Evolutionary conservation across 768 basidiomycete species (phyloP), one percentile per base, ranked within the genome.

Genomic region (Mrakia frigida): DNA sequence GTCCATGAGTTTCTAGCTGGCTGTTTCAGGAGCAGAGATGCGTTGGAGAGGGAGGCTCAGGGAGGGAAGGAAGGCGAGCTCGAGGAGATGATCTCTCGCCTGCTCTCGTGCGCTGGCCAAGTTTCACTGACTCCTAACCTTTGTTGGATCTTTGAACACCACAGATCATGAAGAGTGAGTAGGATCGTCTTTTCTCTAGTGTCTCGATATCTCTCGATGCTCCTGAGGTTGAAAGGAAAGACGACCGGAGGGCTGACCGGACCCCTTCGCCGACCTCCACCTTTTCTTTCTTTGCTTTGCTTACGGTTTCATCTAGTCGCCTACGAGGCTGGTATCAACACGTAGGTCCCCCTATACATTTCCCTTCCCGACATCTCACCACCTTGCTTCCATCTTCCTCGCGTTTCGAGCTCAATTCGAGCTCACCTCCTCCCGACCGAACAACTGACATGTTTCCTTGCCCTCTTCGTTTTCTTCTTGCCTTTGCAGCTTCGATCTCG

Each of bases 401-500:
- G n/a, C n/a, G n/a, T n/a, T n/a, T n/a, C n/a, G n/a, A n/a, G n/a
- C n/a, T n/a, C n/a, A n/a, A n/a, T n/a, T n/a, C n/a, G n/a, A n/a
- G n/a, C n/a, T n/a, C n/a, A n/a, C n/a, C n/a, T n/a, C n/a, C n/a
- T n/a, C n/a, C n/a, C n/a, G n/a, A n/a, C n/a, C n/a, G n/a, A n/a
- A n/a, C n/a, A n/a, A n/a, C n/a, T n/a, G n/a, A n/a, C n/a, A n/a
- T n/a, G n/a, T n/a, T n/a, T n/a, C n/a, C n/a, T n/a, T n/a, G 33
- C 39, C 4, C 41, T 63, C 60, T 28, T 59, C 52, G 10, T 14
- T 28, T 25, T 21, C 37, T 46, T 23, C 50, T 37, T n/a, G 9
- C 21, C 37, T 67, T 23, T 52, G 75, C 41, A 52, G 33, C 25
- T 60, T 53, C 28, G 69, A 81, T 77, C 82, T 79, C 63, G 81